Base-by-base conservation (phyloP, 1,139 yeast genomes). In the Geotrichum aggregatum region DNA sequence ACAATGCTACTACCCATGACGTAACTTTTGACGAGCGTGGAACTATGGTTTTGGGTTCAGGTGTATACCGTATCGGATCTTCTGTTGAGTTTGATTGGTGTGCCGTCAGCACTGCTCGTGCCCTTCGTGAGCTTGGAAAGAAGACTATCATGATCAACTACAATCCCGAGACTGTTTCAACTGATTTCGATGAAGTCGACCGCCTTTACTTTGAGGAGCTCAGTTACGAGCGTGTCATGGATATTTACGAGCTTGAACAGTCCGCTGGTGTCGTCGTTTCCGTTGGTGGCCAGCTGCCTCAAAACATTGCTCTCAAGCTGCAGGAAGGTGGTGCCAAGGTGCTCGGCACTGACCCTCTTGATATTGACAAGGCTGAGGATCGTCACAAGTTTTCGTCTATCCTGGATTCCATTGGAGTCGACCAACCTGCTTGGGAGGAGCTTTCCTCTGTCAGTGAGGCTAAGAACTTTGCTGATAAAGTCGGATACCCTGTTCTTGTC, bases 401-500 rank as follows among this genome's bases (percentile, higher is more conserved):
- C 94, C 79, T 92, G 76, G 98, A 92, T 72, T 82, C 82, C 64
- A 92, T 92, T 65, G 97, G 95, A 54, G 98, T 92, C 61, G 98
- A 92, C 73, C 98, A 92, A 74, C 98, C 98, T 50, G 97, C 97
- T 47, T 92, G 98, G 98, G 92, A 91, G 72, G 98, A 92, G 74
- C 82, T 92, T 65, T 89, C 98, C 39, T 87, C 97, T 22, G 77
- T 89, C 58, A 92, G 79, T 44, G 98, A 92, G 70, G 98, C 98
- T 54, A 95, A 88, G 71, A 82, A 75, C 50, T 92, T 92, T 69
- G 98, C 98, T 58, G 85, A 87, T 45, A 83, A 80, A 69, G 98
- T 89, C 49, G 80, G 91, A 39, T 92, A 87, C 73, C 98, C 98
- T 53, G 98, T 92, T 43, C 78, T 92, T 63, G 98, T 92, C 52